Conservation (phyloP, 345 rosid species). For the Moricandia arvensis region DNA sequence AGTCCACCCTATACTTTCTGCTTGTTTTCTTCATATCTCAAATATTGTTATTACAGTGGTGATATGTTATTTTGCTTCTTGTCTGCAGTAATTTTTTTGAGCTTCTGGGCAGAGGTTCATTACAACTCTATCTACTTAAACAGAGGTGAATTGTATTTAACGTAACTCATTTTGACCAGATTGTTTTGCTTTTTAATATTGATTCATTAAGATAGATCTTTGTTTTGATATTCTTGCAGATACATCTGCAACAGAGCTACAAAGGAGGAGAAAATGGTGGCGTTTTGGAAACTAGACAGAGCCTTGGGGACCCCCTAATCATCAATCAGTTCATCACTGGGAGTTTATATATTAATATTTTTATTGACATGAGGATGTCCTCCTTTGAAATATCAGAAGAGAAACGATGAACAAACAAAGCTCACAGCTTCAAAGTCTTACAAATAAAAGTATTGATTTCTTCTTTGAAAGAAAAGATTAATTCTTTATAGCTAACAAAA, state of each 20-base stretch:
- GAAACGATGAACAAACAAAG: slow-evolving; percentile 22
- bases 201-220: background rate
- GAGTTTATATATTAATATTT: slow-evolving; percentile 21
- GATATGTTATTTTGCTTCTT: background rate
- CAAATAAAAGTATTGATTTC: slow-evolving; percentile 30
- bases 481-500: background rate
- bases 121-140: slow-evolving; percentile 81
- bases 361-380: slow-evolving; percentile 33
- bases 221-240: background rate
- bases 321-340: slow-evolving; percentile 9
- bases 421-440: slow-evolving; percentile 27
- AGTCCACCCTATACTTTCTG: background rate
- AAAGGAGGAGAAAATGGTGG: slow-evolving; percentile 83
- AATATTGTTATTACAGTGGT: background rate
- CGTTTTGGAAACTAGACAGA: slow-evolving; percentile 51
- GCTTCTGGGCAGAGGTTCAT: slow-evolving; percentile 99
- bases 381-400: slow-evolving; percentile 16
- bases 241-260: slow-evolving; percentile 43
- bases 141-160: slow-evolving; percentile 43
- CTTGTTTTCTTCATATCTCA: background rate
- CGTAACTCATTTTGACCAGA: background rate
- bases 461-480: slow-evolving; percentile 10
- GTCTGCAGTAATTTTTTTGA: slow-evolving; percentile 68
- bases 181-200: background rate
- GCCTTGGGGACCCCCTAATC: background rate